Evolutionary conservation across 331 rosid genomes (phyloP), one percentile per base, ranked within the genome.

Genomic region (Rosa hybrid): DNA sequence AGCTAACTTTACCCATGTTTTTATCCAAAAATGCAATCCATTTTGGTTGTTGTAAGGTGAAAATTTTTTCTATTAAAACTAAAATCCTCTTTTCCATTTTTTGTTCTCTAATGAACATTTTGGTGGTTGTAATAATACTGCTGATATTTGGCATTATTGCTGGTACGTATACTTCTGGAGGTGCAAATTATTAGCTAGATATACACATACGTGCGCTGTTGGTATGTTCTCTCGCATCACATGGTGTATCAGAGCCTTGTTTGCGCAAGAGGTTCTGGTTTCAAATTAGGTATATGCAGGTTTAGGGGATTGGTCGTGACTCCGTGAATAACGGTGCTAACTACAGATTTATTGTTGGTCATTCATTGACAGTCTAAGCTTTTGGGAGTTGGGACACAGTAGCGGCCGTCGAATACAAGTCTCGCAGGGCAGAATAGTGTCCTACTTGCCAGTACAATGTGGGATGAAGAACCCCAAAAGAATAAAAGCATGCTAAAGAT

Each of bases 401-500:
- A 8, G 9, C 1, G 44, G 21, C 5, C 17, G 9, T 64, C 70
- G 6, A 27, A 30, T 30, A 34, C 20, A 64, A 30, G 70, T 30
- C 44, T 34, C 2, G 20, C 20, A 2, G 70, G 0, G 39, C 44
- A 64, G 39, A 23, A 4, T 23, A 25, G 17, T 21, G 38, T 59
- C 38, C 67, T 62, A 12, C 17, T 62, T 62, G 25, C 67, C 68
- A 12, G 18, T 62, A 23, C 68, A 62, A 23, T 4, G 68, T 62
- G 39, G 30, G 39, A 62, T 78, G 81, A 72, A 41, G 23, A 45
- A 79, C 60, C 73, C 73, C 51, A 79, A 79, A 81, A 57, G 20
- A 23, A 48, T 13, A 25, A 80, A 85, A 84, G 85, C 34, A 27
- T 76, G 65, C 41, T 74, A 69, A 49, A 72, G 74, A 6, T 30